Conservation (phyloP, 495 filamentous ascomycete species). For the Pyrenula aspistea region DNA sequence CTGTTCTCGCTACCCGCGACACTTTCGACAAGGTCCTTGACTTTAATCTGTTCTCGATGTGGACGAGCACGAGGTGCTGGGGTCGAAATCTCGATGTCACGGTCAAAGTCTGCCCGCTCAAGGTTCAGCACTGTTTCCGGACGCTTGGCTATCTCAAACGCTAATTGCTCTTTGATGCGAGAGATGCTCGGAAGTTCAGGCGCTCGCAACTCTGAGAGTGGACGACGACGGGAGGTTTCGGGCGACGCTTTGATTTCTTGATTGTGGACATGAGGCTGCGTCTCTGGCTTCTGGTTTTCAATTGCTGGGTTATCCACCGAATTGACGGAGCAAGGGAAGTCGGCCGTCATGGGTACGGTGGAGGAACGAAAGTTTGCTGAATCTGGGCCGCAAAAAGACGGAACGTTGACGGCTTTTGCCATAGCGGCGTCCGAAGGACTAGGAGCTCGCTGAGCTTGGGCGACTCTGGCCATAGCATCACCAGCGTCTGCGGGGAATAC, state of each 20-base stretch:
- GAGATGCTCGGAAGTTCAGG: neutral
- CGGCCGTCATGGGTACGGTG: slow-evolving; percentile 1
- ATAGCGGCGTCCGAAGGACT: slow-evolving; percentile 22
- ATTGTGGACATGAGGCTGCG: neutral
- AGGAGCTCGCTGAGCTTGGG: slow-evolving; percentile 8
- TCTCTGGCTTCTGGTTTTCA: neutral
- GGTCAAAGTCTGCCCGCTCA: too few species aligned
- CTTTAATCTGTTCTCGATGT: neutral
- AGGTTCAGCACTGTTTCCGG: too few species aligned
- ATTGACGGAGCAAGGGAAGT: neutral
- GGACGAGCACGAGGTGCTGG: neutral
- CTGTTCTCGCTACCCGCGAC: neutral
- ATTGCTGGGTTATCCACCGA: neutral
- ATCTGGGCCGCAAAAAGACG: neutral
- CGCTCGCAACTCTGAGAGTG: neutral
- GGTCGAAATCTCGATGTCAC: neutral
- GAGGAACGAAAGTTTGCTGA: neutral
- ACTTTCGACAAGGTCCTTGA: neutral
- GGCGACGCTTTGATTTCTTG: neutral
- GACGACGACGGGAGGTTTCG: neutral
- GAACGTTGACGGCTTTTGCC: slow-evolving; percentile 8
- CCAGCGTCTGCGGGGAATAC: neutral
- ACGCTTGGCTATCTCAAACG: neutral
- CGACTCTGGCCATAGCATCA: neutral
- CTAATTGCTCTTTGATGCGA: neutral